A percentile compares a stretch with the other conserved stretches of the same genome.
Evolutionary conservation across 2,329 filamentous ascomycete genomes (phyloP).

Genomic region (Penicillium vulpinum): DNA sequence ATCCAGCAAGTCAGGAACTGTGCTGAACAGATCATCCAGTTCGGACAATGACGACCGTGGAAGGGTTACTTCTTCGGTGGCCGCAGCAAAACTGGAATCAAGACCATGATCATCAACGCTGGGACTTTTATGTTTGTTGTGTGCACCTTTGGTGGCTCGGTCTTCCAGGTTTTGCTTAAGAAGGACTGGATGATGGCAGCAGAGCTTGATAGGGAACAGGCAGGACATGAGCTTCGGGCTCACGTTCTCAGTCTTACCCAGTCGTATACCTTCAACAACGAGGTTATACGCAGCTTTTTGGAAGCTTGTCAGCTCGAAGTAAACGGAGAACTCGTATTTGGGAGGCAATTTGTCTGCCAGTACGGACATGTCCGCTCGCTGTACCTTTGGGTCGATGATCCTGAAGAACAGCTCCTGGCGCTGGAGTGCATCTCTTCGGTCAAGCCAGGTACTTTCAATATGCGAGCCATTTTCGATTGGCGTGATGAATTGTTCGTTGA

Average conservation of each 20-base stretch:
- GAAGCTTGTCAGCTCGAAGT: constrained; percentile 64
- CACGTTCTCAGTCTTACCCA: constrained; percentile 28
- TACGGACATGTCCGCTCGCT: constrained; percentile 69
- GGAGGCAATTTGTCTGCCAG: constrained; percentile 67
- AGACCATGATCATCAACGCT: background rate
- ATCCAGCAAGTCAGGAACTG: constrained; percentile 41
- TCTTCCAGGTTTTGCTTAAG: constrained; percentile 51
- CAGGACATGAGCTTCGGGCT: constrained; percentile 56
- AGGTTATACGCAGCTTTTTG: constrained; percentile 65
- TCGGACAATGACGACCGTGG: constrained; percentile 25
- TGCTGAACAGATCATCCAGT: constrained; percentile 32
- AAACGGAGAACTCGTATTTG: constrained; percentile 82
- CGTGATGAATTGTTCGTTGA: constrained; percentile 66
- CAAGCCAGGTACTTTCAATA: constrained; percentile 57
- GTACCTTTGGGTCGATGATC: constrained; percentile 74
- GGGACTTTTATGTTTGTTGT: too few relatives aligned
- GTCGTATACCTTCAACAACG: constrained; percentile 48
- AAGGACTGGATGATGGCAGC: constrained; percentile 60
- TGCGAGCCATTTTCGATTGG: constrained; percentile 74
- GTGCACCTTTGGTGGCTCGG: constrained; percentile 15
- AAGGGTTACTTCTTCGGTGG: constrained; percentile 7
- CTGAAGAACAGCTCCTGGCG: constrained; percentile 69
- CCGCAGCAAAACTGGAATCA: too few relatives aligned
- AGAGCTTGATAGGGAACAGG: constrained; percentile 53
- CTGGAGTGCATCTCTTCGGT: constrained; percentile 63